Evolutionary conservation across 2,329 filamentous ascomycete genomes (phyloP).

Genomic region (Tolypocladium ophioglossoides): DNA sequence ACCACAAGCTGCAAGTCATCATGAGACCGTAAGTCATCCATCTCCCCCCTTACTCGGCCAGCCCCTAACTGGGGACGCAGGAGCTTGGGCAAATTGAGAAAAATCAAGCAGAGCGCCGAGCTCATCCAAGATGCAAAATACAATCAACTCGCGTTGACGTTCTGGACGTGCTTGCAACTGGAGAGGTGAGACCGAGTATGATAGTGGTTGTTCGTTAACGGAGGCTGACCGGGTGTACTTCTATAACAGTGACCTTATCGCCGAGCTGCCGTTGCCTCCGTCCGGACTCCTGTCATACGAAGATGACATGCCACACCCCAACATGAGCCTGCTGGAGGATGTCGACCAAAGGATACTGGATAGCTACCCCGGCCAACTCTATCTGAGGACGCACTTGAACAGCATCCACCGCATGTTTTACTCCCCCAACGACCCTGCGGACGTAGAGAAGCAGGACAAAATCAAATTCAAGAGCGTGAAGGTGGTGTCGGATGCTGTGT

Average conservation of each 20-base stretch:
- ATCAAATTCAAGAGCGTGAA: constrained; percentile 35
- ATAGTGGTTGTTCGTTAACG: neutral
- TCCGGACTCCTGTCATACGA: constrained; percentile 52
- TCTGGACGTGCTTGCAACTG: constrained; percentile 88
- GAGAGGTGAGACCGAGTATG: constrained; percentile 52
- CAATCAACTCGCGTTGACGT: constrained; percentile 64
- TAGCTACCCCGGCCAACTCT: constrained; percentile 54
- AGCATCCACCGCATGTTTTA: constrained; percentile 49
- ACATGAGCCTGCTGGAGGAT: constrained; percentile 32
- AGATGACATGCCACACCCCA: constrained; percentile 57
- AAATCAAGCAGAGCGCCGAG: constrained; percentile 24
- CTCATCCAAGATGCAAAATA: constrained; percentile 31
- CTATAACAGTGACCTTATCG: constrained; percentile 65
- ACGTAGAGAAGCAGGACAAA: constrained; percentile 13
- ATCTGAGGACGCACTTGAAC: constrained; percentile 54
- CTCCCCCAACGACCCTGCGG: constrained; percentile 28
- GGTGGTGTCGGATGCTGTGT: constrained; percentile 31
- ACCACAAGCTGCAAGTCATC: constrained; percentile 55
- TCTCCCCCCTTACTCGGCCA: neutral
- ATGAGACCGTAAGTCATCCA: constrained; percentile 56
- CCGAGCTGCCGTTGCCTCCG: constrained; percentile 61
- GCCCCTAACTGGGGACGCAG: constrained; percentile 16
- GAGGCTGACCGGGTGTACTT: neutral
- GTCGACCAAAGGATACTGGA: constrained; percentile 39
- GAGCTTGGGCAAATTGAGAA: constrained; percentile 37